Evolutionary conservation across 805 yeast species (phyloP).

Genomic region (Wickerhamomyces strasburgensis): DNA sequence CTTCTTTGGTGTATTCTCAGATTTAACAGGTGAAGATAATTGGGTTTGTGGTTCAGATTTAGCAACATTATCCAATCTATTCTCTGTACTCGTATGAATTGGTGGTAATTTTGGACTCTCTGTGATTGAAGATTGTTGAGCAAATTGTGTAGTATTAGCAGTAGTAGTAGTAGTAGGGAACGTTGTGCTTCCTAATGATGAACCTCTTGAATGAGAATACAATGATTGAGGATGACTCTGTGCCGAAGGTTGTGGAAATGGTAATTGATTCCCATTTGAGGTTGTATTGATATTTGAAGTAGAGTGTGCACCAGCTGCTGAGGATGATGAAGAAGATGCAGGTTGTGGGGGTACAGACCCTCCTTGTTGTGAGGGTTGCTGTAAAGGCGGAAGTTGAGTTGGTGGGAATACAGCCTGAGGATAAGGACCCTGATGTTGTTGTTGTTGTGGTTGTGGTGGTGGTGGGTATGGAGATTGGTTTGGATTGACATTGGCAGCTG

Average conservation of each 20-base stretch:
- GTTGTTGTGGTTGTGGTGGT: slow-evolving; percentile 7
- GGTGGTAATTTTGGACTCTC: background rate
- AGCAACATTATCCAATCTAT: background rate
- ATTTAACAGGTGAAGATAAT: slow-evolving; percentile 17
- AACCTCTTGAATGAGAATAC: slow-evolving; percentile 12
- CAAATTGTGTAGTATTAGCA: slow-evolving; percentile 1
- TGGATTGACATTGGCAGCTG: slow-evolving; percentile 7
- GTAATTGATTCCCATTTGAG: slow-evolving; percentile 1
- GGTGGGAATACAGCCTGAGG: slow-evolving; percentile 6
- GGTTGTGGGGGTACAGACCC: slow-evolving; percentile 1
- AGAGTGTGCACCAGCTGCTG: slow-evolving; percentile 1
- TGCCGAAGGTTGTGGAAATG: slow-evolving; percentile 9
- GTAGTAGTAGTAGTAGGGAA: slow-evolving; percentile 7
- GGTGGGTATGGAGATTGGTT: slow-evolving; percentile 4
- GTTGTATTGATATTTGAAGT: background rate
- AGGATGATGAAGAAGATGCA: slow-evolving; percentile 3
- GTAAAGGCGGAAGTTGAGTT: slow-evolving; percentile 18
- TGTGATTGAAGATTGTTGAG: background rate
- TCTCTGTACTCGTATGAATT: background rate
- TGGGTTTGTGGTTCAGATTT: slow-evolving; percentile 9
- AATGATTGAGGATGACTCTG: background rate
- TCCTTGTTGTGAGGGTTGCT: slow-evolving; percentile 12
- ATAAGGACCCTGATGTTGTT: too few relatives aligned
- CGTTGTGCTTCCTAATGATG: slow-evolving; percentile 12
- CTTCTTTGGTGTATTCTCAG: slow-evolving; percentile 12